A percentile compares a stretch with the other conserved stretches of the same genome.
These are phyloP conservation scores for Penicillium fimorum DNA, from an alignment of 495 filamentous ascomycete species.

Conservation along the genomic window DNA sequence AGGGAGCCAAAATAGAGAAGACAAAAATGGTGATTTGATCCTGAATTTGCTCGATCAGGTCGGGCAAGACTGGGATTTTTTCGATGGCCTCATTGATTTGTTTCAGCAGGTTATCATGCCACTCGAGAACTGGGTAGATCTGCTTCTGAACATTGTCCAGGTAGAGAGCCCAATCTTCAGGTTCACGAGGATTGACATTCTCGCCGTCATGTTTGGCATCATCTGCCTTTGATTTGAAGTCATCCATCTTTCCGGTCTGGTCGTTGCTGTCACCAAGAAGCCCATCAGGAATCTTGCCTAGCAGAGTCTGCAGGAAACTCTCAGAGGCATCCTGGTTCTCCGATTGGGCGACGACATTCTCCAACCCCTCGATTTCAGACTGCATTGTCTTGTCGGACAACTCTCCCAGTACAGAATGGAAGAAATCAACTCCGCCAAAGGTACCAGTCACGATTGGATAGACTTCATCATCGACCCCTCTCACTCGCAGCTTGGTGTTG, in stretches of 20 bases:
- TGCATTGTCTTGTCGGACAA: constrained; percentile 85
- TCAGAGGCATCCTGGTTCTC: constrained; percentile 48
- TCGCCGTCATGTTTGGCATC: constrained; percentile 46
- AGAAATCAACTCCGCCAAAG: constrained; percentile 84
- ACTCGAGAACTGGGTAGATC: constrained; percentile 82
- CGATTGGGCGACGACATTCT: constrained; percentile 66
- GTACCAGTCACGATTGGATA: constrained; percentile 85
- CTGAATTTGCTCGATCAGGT: constrained; percentile 75
- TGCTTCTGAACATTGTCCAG: constrained; percentile 65
- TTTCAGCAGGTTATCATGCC: constrained; percentile 83
- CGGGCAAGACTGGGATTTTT: constrained; percentile 74
- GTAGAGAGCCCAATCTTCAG: constrained; percentile 71
- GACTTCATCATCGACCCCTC: constrained; percentile 60
- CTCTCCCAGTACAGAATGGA: constrained; percentile 87
- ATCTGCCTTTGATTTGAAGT: constrained; percentile 66
- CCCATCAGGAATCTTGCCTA: constrained; percentile 74
- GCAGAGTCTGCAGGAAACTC: constrained; percentile 69
- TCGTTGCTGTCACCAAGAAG: constrained; percentile 65
- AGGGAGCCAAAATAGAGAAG: constrained; percentile 81
- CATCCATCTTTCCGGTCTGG: constrained; percentile 62
- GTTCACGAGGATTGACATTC: constrained; percentile 66
- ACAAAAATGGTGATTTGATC: constrained; percentile 81
- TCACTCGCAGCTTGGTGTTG: constrained; percentile 60
- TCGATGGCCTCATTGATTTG: constrained; percentile 72
- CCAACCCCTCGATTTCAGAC: constrained; percentile 78